Conservation (phyloP, 106 monocot species). For the Apostasia ramifera region DNA sequence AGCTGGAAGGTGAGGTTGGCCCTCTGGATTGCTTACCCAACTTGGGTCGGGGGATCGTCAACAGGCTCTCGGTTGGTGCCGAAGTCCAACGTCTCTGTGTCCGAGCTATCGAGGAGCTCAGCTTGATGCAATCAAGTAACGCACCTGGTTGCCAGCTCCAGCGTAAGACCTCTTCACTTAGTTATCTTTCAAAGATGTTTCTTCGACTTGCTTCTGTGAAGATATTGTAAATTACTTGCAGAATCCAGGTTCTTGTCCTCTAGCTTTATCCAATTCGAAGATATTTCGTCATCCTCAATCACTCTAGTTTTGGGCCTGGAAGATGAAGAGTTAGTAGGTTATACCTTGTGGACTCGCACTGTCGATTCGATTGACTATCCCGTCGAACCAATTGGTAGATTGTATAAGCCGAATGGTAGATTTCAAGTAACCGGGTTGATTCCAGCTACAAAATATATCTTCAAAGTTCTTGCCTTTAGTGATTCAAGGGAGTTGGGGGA, state of each 20-base stretch:
- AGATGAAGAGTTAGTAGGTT: too few relatives aligned
- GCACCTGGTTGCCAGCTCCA: constrained; percentile 1
- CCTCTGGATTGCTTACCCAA: constrained; percentile 34
- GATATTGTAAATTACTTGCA: not conserved
- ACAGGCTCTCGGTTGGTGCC: constrained; percentile 71
- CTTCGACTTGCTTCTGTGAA: not conserved
- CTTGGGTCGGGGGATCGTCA: constrained; percentile 72
- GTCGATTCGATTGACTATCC: constrained; percentile 19
- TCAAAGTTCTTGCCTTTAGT: constrained; percentile 11
- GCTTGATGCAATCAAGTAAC: constrained; percentile 21
- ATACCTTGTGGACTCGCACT: too few relatives aligned
- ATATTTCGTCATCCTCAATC: too few relatives aligned
- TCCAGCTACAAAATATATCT: constrained; percentile 33
- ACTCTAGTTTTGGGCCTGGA: too few relatives aligned
- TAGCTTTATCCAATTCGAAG: constrained; percentile 23
- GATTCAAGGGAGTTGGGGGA: constrained; percentile 27
- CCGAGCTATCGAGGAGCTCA: constrained; percentile 29
- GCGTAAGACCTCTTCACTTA: constrained; percentile 14
- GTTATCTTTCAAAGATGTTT: not conserved
- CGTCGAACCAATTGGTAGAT: constrained; percentile 8
- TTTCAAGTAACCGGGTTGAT: constrained; percentile 15
- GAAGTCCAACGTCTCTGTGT: constrained; percentile 87
- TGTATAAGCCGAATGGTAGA: constrained; percentile 15
- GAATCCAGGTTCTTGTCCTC: not conserved
- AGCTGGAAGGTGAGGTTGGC: constrained; percentile 78